Evolutionary conservation across 148 eudicot genomes (phyloP).

Genomic region (Spergularia marina): DNA sequence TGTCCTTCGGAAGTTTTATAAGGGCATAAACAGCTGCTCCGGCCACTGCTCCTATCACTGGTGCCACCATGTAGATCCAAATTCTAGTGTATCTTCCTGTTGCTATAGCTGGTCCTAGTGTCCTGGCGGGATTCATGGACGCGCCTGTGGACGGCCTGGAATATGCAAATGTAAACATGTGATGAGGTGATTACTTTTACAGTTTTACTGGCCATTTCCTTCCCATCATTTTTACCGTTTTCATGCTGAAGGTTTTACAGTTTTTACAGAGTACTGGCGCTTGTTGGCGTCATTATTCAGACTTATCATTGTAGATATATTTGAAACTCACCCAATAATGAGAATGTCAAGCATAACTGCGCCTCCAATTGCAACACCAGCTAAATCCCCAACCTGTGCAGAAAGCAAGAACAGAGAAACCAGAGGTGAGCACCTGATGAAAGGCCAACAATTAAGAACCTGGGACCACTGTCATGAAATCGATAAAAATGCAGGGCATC

Average conservation of each 20-base stretch:
- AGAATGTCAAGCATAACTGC: conserved; percentile 46
- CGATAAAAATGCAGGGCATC: neutral
- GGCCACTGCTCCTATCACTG: conserved; percentile 33
- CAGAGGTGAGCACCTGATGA: neutral
- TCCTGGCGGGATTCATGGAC: conserved; percentile 45
- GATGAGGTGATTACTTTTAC: neutral
- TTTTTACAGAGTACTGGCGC: neutral
- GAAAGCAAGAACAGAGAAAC: neutral
- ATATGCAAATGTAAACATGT: neutral
- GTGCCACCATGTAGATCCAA: conserved; percentile 49
- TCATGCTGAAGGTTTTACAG: neutral
- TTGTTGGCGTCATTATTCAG: neutral
- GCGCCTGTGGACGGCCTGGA: conserved; percentile 42
- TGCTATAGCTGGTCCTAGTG: conserved; percentile 46
- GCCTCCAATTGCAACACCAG: conserved; percentile 44
- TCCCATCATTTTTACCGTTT: neutral
- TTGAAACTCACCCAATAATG: conserved; percentile 34
- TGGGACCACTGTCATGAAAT: too few relatives aligned
- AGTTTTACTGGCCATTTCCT: neutral
- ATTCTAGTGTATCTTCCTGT: conserved; percentile 34
- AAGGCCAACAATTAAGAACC: neutral
- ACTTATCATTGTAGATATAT: neutral
- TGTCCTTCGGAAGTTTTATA: conserved; percentile 30
- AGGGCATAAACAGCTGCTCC: conserved; percentile 44
- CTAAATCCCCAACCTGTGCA: conserved; percentile 39